Conservation (phyloP, 495 filamentous ascomycete genomes). For the Echria macrotheca region DNA sequence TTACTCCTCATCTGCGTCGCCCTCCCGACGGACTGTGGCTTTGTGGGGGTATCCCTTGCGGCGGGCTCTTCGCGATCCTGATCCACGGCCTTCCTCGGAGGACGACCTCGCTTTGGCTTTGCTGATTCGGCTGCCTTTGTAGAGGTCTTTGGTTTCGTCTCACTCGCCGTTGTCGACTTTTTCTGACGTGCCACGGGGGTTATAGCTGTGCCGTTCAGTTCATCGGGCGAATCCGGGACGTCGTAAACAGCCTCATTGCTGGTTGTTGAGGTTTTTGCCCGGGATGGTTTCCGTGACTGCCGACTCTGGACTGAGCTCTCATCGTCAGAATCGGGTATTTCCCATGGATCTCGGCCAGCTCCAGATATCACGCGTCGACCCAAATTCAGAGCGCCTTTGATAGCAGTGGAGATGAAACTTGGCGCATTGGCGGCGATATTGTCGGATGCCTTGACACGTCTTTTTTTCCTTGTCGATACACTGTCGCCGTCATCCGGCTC, state of each 20-base stretch:
- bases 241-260: constrained; percentile 31
- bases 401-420: constrained; percentile 2
- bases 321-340: constrained; percentile 26
- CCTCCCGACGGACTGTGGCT: constrained; percentile 5
- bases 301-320: background rate
- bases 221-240: constrained; percentile 37
- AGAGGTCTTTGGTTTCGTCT: constrained; percentile 1
- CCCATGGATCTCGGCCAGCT: background rate
- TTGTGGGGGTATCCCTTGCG: constrained; percentile 3
- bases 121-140: background rate
- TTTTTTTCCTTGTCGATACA: too few species aligned
- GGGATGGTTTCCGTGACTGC: constrained; percentile 10
- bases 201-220: constrained; percentile 14
- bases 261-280: constrained; percentile 2
- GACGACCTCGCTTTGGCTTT: too few species aligned
- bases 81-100: too few species aligned
- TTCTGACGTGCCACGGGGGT: background rate
- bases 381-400: constrained; percentile 19
- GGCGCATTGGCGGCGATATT: background rate
- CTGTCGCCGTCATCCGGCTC: constrained; percentile 15
- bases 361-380: background rate
- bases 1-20: constrained; percentile 3
- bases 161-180: background rate
- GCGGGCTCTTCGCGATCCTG: background rate
- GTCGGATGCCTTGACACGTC: too few species aligned